Evolutionary conservation across 352 stramenopile species (phyloP).

Genomic region (Globisporangium spinosum): DNA sequence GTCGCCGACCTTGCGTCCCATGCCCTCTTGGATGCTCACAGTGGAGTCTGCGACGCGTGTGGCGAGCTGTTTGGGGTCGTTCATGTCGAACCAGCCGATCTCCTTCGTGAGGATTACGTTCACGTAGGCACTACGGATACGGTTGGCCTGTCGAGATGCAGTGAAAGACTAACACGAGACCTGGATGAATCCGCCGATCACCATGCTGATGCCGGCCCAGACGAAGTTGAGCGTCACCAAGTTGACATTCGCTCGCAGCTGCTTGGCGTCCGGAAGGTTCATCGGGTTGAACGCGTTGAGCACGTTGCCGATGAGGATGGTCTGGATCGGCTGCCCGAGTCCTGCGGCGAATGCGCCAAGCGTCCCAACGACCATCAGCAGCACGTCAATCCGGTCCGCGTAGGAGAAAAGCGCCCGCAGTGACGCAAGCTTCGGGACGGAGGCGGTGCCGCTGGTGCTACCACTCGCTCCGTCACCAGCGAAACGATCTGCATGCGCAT

Average conservation of each 20-base stretch:
- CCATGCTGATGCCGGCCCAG: conserved; percentile 23
- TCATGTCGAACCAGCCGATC: conserved; percentile 51
- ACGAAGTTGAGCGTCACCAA: conserved; percentile 18
- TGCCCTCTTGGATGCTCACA: conserved; percentile 62
- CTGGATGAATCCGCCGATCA: conserved; percentile 37
- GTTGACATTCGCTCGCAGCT: conserved; percentile 26
- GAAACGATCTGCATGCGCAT: background rate
- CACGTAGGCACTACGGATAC: conserved; percentile 32
- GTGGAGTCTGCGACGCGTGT: conserved; percentile 29
- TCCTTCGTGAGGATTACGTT: conserved; percentile 31
- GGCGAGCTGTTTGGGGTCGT: conserved; percentile 30
- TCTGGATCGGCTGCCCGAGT: conserved; percentile 57
- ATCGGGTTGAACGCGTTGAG: conserved; percentile 69
- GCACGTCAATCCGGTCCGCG: conserved; percentile 45
- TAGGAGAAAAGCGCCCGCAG: conserved; percentile 22
- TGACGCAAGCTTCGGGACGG: background rate
- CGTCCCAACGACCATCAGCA: conserved; percentile 54
- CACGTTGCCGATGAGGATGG: conserved; percentile 68
- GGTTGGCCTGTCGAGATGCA: conserved; percentile 51
- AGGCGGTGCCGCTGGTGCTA: background rate
- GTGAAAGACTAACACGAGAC: conserved; percentile 56
- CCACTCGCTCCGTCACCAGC: background rate
- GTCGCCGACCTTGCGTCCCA: conserved; percentile 61
- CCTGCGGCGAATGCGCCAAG: conserved; percentile 39
- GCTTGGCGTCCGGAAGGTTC: conserved; percentile 15